Evolutionary conservation across 805 yeast species (phyloP).

Genomic region (Cyberlindnera maclurae): DNA sequence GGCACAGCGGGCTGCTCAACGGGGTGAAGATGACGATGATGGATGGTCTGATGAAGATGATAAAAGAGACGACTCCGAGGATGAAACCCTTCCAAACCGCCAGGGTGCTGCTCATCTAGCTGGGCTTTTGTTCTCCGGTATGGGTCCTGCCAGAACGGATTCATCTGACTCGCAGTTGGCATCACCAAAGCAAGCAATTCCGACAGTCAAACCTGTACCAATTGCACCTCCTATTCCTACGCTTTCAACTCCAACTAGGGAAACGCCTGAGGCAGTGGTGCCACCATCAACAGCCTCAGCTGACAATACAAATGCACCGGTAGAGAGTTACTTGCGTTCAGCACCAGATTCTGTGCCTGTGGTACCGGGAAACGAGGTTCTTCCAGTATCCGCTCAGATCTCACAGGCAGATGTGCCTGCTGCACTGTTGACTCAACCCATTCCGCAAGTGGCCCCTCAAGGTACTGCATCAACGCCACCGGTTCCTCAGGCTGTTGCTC

Average conservation of each 20-base stretch:
- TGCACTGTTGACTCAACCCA: too few relatives aligned
- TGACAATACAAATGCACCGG: too few relatives aligned
- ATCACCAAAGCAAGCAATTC: conserved; percentile 15
- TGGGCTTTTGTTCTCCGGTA: conserved; percentile 22
- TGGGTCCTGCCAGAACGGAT: conserved; percentile 20
- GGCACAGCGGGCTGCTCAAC: conserved; percentile 66
- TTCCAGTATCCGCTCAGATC: too few relatives aligned
- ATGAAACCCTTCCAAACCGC: conserved; percentile 27
- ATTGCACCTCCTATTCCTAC: conserved; percentile 25
- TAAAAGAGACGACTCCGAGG: conserved; percentile 25
- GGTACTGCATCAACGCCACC: not conserved
- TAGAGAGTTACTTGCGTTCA: too few relatives aligned
- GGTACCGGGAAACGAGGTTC: too few relatives aligned
- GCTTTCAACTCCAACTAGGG: conserved; percentile 9
- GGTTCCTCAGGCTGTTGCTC: conserved; percentile 2
- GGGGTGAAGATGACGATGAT: conserved; percentile 35
- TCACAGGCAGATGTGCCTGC: too few relatives aligned
- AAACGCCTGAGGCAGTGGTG: conserved; percentile 4
- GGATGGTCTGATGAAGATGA: conserved; percentile 28
- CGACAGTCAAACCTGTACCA: conserved; percentile 24
- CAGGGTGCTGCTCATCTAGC: conserved; percentile 25
- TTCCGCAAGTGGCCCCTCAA: too few relatives aligned
- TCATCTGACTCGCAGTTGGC: conserved; percentile 15
- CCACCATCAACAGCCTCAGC: not conserved
- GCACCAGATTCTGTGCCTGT: too few relatives aligned